Evolutionary conservation across 495 filamentous ascomycete genomes (phyloP), one percentile per base, ranked within the genome.

Genomic region (Daldinia childiae): DNA sequence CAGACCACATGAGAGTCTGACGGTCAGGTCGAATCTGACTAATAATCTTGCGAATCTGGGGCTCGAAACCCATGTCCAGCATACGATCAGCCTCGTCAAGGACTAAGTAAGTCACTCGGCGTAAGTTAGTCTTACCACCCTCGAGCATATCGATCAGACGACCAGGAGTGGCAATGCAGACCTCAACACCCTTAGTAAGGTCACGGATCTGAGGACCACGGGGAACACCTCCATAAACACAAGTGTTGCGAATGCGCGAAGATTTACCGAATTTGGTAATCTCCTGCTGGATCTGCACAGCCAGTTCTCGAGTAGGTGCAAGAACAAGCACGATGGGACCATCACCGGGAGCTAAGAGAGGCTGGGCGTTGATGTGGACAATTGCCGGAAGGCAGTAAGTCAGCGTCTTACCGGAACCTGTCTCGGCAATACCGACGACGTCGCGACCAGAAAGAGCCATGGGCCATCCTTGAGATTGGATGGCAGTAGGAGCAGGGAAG

Each of bases 1-100:
- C 95, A 64, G 95, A 99, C 95, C 95, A 99, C 95, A 99, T 99
- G 89, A 94, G 97, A 68, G 95, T 99, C 77, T 99, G 95, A 86
- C 95, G 92, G 80, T 99, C 95, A 66, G 95, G 95, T 72, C 95
- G 93, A 84, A 99, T 99, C 84, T 99, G 95, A 56, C 91, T 85
- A 71, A 99, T 93, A 73, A 98, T 97, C 87, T 97, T 97, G 82
- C 94, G 91, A 77, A 94, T 93, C 77, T 93, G 90, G 58, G 91
- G 91, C 78, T 95, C 92, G 80, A 95, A 95, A 83, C 92, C 92
- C 92, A 95, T 95, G 78, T 95, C 92, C 74, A 95, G 81, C 92
- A 95, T 95, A 76, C 92, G 92, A 82, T 95, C 92, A 77, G 92
- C 92, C 80, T 95, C 92, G 75, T 95, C 92, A 61, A 95, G 90